Evolutionary conservation across 345 rosid species (phyloP), one percentile per base, ranked within the genome.

Genomic region (Camelina sativa): DNA sequence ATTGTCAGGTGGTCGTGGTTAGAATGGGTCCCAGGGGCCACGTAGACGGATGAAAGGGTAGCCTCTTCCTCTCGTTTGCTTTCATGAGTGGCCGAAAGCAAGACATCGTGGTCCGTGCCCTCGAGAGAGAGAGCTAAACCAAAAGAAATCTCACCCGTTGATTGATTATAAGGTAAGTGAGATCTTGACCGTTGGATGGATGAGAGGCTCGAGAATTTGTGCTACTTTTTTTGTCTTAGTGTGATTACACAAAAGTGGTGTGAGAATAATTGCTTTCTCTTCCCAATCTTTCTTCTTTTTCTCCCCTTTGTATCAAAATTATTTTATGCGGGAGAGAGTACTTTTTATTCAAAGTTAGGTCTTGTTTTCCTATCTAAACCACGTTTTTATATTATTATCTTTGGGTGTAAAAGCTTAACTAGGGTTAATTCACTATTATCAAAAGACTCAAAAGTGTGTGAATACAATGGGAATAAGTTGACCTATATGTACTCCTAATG

Each of bases 51-150:
- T 41, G 73, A 69, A 62, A 63, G 65, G 38, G 38, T 28, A 28
- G 30, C 9, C 9, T 34, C 11, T 25, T 68, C 74, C 3, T 68
- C 65, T 46, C 52, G 67, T 34, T 59, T 74, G 82, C 86, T 79
- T 78, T 56, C 68, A 85, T 85, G 63, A 85, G 82, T 76, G 85
- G 83, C 84, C 80, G 81, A 79, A 84, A 87, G 87, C 77, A 70
- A 65, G 28, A 62, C 82, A 79, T 77, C 71, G 86, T 70, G 84
- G 64, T 56, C 78, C 67, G 85, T 74, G 88, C 52, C 52, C 52
- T 62, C 38, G 35, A 41, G 12, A 2, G 17, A 16, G 7, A 13
- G 35, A 1, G 37, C 8, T 15, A 1, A 23, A 17, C 22, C 22
- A 44, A 44, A 41, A 11, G 50, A 62, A 67, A 84, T 76, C 76